Conservation (phyloP, 257 asterid species). For the Solanum piurae region DNA sequence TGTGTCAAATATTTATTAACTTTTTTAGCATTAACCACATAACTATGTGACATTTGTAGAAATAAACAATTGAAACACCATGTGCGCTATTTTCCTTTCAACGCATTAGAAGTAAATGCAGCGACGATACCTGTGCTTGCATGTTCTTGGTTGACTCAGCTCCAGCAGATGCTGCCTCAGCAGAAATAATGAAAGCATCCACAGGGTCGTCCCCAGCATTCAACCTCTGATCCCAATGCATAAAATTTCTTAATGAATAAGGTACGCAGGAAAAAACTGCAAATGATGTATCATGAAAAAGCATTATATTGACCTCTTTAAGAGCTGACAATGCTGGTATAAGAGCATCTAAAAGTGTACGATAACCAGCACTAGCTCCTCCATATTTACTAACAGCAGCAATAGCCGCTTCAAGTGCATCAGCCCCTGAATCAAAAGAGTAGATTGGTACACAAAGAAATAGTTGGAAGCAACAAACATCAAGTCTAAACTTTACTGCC, state of each 20-base stretch:
- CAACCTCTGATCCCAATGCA: conserved; percentile 45
- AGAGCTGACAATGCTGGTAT: conserved; percentile 74
- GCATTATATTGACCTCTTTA: conserved; percentile 49
- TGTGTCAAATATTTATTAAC: background rate
- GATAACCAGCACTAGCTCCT: conserved; percentile 89
- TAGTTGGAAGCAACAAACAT: background rate
- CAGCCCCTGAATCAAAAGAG: conserved; percentile 64
- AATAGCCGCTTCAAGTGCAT: conserved; percentile 83
- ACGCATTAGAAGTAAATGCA: background rate
- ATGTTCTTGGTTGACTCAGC: conserved; percentile 82
- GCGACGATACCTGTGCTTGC: conserved; percentile 67
- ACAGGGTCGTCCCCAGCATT: conserved; percentile 71
- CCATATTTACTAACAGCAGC: conserved; percentile 91
- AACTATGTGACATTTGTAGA: background rate
- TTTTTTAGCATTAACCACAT: background rate
- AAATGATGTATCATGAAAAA: background rate
- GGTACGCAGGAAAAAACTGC: background rate
- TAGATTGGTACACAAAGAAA: background rate
- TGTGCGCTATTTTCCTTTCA: background rate
- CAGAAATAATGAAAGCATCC: conserved; percentile 59
- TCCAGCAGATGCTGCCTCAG: conserved; percentile 82
- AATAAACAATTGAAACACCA: background rate
- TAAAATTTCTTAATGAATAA: background rate
- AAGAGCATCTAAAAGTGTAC: conserved; percentile 88
- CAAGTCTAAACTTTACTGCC: conserved; percentile 2